Evolutionary conservation across 495 filamentous ascomycete genomes (phyloP).

Genomic region (Aspergillus taichungensis): DNA sequence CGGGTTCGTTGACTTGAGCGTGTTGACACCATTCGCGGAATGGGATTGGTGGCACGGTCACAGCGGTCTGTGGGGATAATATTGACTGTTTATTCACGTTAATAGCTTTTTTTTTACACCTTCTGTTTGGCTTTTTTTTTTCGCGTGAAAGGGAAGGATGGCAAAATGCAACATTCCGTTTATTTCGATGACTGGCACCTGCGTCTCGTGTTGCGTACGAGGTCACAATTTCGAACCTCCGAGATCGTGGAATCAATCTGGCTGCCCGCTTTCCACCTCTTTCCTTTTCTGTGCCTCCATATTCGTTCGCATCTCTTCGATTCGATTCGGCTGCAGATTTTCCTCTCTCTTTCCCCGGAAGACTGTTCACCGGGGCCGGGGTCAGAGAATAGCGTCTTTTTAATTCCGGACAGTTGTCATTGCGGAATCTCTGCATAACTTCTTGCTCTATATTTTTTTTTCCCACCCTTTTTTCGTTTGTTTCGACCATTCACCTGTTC

Average conservation of each 20-base stretch:
- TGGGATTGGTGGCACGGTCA: conserved; percentile 33
- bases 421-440: conserved; percentile 20
- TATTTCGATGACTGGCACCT: conserved; percentile 12
- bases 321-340: conserved; percentile 18
- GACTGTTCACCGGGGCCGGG: conserved; percentile 19
- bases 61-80: conserved; percentile 39
- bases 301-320: conserved; percentile 12
- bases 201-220: background rate
- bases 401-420: conserved; percentile 27
- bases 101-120: conserved; percentile 35
- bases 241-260: conserved; percentile 8
- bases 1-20: conserved; percentile 18
- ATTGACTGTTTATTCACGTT: conserved; percentile 43
- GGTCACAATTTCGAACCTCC: too few species aligned
- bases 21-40: conserved; percentile 34
- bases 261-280: conserved; percentile 7
- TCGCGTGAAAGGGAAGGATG: conserved; percentile 12
- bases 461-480: conserved; percentile 18
- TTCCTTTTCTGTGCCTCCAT: conserved; percentile 7
- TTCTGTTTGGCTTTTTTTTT: conserved; percentile 6
- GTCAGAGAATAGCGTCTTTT: conserved; percentile 32
- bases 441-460: conserved; percentile 14
- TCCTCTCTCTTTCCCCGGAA: conserved; percentile 11
- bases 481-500: conserved; percentile 19
- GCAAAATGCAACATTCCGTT: conserved; percentile 19